Evolutionary conservation across 208 protist species (phyloP), one percentile per base, ranked within the genome.

Genomic region (Trypanosoma theileri): DNA sequence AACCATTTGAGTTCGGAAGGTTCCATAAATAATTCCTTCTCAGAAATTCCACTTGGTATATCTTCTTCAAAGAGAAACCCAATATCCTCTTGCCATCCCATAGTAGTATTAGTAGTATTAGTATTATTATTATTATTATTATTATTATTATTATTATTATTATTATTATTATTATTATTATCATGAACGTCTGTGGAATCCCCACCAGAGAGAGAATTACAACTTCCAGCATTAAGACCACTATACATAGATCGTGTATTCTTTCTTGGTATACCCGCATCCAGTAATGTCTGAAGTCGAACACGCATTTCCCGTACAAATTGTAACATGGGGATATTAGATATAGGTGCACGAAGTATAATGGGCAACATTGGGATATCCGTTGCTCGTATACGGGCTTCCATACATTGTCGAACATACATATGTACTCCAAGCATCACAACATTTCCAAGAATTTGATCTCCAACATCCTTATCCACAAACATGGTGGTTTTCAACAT

Each of bases 401-500:
- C 77, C 9, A 87, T 68, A 70, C 84, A 88, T 79, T 93, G 87
- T 6, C 84, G 84, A 22, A 86, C 81, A 69, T 93, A 93, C 84
- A 89, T 90, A 68, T 88, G 79, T 14, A 80, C 69, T 19, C 80
- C 87, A 17, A 90, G 82, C 82, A 93, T 80, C 44, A 89, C 84
- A 58, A 93, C 81, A 50, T 90, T 88, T 19, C 87, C 84, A 13
- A 93, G 71, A 45, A 91, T 93, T 60, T 93, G 87, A 54, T 93
- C 87, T 10, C 87, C 87, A 1, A 90, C 87, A 72, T 90, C 84
- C 66, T 89, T 93, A 69, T 90, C 84, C 9, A 93, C 78, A 63
- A 93, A 93, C 86, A 92, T 92, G 21, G 81, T 86, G 22, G 81
- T 84, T 64, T 92, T 92, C 53, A 92, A 61, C 42, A 92, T 69